These are phyloP conservation scores for Trichosanthes truncata DNA, from an alignment of 306 rosid genomes.

Conservation along the genomic window DNA sequence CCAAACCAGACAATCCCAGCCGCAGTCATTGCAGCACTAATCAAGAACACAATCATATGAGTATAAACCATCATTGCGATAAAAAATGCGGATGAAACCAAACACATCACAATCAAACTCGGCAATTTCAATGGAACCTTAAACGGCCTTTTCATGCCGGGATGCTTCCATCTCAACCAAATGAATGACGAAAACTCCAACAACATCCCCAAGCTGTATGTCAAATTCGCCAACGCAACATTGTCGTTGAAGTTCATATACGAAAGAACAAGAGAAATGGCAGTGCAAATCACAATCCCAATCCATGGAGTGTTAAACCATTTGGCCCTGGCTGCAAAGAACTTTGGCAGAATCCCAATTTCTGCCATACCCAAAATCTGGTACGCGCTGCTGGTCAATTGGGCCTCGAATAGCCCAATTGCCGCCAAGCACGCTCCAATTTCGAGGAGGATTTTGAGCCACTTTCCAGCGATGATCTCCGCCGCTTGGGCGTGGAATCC, in stretches of 20 bases:
- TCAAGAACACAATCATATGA: neutral
- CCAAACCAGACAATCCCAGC: neutral
- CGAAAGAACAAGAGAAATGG: neutral
- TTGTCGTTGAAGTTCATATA: neutral
- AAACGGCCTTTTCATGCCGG: neutral
- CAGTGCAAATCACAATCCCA: neutral
- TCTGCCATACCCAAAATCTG: conserved; percentile 9
- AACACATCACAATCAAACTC: neutral
- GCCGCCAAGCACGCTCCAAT: neutral
- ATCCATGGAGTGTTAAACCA: conserved; percentile 10
- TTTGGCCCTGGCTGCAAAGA: neutral
- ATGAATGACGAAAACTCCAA: neutral
- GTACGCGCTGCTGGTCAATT: neutral
- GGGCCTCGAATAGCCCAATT: conserved; percentile 6
- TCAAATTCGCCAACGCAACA: neutral
- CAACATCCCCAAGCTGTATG: conserved; percentile 4
- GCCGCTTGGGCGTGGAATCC: conserved; percentile 10
- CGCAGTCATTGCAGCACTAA: neutral
- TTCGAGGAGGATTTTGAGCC: neutral
- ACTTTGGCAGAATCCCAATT: neutral
- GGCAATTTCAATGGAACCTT: neutral
- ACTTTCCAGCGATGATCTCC: neutral
- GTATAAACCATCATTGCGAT: neutral
- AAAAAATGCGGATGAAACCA: neutral
- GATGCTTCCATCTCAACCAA: neutral